Evolutionary conservation across 805 yeast genomes (phyloP), one percentile per base, ranked within the genome.

Genomic region (Kodamaea leandrae): DNA sequence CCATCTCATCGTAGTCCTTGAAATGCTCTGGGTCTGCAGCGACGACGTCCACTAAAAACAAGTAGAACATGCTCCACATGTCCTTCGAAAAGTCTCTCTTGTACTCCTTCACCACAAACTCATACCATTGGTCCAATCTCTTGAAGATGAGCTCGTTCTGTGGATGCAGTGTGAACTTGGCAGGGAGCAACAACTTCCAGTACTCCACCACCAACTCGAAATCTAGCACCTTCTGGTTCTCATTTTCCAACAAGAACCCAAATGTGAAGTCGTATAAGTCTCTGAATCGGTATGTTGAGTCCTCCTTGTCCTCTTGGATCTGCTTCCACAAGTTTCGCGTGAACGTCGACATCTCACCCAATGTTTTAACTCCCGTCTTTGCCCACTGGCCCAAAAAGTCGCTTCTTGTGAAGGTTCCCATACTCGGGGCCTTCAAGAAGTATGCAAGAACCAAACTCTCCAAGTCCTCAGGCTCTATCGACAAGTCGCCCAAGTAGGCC

Each of bases 21-120:
- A 91, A 65, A 1, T 54, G 47, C 2, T 18, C 45, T 0, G 84
- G 78, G 44, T 86, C 85, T 2, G 57, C 47, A 2, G 43, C 33
- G 1, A 77, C 61, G 44, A 71, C 71, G 45, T 76, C 76, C 40
- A 66, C 61, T 41, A 83, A 61, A 53, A 89, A 87, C 42, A 80
- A 78, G 41, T 73, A 73, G 42, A 85, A 66, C 97, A 90, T 89
- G 46, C 77, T 73, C 97, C 97, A 91, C 17, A 82, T 77, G 54
- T 91, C 99, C 47, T 64, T 76, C 4, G 85, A 74, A 26, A 93
- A 71, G 4, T 69, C 60, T 36, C 71, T 63, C 36, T 76, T 70
- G 46, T 71, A 64, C 9, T 63, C 66, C 2, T 57, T 58, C 3
- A 52, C 53, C 19, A 83, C 55, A 55, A 82, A 90, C 1, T 55